A percentile compares a stretch with the other conserved stretches of the same genome.
phyloP scores from a whole-genome alignment of 2,329 filamentous ascomycete species.

The Pseudogymnoascus verrucosus region DNA sequence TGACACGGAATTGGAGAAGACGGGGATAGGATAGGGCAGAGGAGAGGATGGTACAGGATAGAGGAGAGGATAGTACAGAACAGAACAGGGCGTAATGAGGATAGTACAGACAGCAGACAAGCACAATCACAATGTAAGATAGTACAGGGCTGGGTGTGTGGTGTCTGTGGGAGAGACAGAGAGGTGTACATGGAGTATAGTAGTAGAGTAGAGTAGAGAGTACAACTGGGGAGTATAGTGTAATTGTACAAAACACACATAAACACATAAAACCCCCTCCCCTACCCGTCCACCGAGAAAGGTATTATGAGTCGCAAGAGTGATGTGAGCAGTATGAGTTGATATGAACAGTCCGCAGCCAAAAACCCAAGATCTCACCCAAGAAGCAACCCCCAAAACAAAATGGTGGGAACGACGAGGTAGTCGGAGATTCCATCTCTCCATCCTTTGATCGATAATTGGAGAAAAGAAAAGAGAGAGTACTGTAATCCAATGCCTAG shows the following conservation, averaged over 20 bases:
- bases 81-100: neutral
- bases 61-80: neutral
- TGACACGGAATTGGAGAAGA: neutral
- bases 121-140: neutral
- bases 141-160: neutral
- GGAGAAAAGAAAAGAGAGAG: neutral
- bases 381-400: too few species aligned
- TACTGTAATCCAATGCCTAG: neutral
- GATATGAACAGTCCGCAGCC: too few species aligned
- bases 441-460: too few species aligned
- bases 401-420: neutral
- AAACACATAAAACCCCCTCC: neutral
- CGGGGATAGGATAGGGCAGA: neutral
- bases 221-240: neutral
- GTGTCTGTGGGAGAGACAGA: neutral
- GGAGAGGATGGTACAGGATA: too few species aligned
- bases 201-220: too few species aligned
- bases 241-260: neutral
- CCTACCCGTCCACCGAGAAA: neutral
- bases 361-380: too few species aligned
- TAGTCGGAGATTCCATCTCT: neutral
- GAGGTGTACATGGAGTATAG: neutral
- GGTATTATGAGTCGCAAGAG: too few species aligned
- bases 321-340: too few species aligned
- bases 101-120: neutral